These are phyloP conservation scores for Ophiostoma populinum DNA, from an alignment of 2,329 filamentous ascomycete species.

Conservation along the genomic window DNA sequence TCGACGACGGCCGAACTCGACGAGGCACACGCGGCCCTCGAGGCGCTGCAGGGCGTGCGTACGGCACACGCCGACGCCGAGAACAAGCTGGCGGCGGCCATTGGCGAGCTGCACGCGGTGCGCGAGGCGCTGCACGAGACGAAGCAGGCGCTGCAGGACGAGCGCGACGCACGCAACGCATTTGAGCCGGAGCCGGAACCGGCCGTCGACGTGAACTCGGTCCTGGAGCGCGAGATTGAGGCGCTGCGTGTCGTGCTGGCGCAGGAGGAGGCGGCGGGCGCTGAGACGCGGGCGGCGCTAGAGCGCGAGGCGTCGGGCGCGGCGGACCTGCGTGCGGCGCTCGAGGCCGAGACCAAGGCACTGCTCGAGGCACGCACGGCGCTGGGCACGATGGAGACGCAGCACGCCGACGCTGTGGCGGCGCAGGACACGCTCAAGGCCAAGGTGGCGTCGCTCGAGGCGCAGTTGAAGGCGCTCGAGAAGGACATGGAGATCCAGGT, in stretches of 20 bases:
- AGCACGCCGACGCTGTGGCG: not conserved
- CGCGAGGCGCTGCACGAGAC: not conserved
- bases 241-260: not conserved
- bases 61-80: not conserved
- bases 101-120: no score
- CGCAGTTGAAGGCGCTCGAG: conserved; percentile 2
- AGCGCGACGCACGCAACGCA: not conserved
- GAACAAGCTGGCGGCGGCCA: not conserved
- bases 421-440: conserved; percentile 2
- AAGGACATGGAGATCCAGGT: conserved; percentile 8
- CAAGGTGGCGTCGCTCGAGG: not conserved
- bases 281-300: not conserved
- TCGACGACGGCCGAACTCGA: not conserved
- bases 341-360: not conserved
- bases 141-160: not conserved
- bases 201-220: no score
- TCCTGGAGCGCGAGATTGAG: not conserved
- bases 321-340: not conserved
- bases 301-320: not conserved
- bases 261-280: not conserved
- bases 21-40: not conserved
- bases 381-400: conserved; percentile 3
- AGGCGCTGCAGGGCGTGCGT: not conserved
- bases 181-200: not conserved
- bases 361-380: conserved; percentile 2